Evolutionary conservation across 2,329 filamentous ascomycete species (phyloP).

Genomic region (Monosporascus sp.): DNA sequence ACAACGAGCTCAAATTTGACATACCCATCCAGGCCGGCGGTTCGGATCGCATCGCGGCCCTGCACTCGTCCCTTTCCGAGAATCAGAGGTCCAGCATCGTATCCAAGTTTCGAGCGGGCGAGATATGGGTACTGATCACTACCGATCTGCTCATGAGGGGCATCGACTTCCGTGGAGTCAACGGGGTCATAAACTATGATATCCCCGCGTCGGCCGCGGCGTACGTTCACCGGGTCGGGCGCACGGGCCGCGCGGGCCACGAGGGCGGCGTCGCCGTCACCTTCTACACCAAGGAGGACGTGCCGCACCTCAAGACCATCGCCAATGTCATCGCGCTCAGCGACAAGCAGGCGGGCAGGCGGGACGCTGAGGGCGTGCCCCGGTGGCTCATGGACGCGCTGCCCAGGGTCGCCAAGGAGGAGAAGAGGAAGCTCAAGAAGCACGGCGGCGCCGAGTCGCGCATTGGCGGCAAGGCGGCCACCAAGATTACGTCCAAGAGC

Average conservation of each 20-base stretch:
- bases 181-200: conserved; percentile 96
- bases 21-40: conserved; percentile 86
- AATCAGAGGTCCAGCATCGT: conserved; percentile 73
- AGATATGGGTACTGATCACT: conserved; percentile 95
- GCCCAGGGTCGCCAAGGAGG: conserved; percentile 76
- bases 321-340: conserved; percentile 86
- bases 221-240: conserved; percentile 89
- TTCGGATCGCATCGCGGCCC: conserved; percentile 75
- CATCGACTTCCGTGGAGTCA: conserved; percentile 91
- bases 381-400: conserved; percentile 86
- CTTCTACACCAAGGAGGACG: conserved; percentile 92
- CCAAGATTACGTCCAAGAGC: conserved; percentile 78
- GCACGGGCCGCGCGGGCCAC: conserved; percentile 83
- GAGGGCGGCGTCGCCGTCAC: conserved; percentile 87
- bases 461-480: conserved; percentile 52
- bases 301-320: conserved; percentile 81
- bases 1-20: conserved; percentile 89
- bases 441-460: conserved; percentile 73
- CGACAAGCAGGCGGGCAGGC: conserved; percentile 62
- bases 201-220: conserved; percentile 84
- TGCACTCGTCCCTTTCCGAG: conserved; percentile 83
- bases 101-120: conserved; percentile 82
- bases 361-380: conserved; percentile 54
- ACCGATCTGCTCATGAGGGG: conserved; percentile 90
- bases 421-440: conserved; percentile 76